Evolutionary conservation across 2,329 filamentous ascomycete species (phyloP), one percentile per base, ranked within the genome.

Genomic region (Acrodontium crateriforme): DNA sequence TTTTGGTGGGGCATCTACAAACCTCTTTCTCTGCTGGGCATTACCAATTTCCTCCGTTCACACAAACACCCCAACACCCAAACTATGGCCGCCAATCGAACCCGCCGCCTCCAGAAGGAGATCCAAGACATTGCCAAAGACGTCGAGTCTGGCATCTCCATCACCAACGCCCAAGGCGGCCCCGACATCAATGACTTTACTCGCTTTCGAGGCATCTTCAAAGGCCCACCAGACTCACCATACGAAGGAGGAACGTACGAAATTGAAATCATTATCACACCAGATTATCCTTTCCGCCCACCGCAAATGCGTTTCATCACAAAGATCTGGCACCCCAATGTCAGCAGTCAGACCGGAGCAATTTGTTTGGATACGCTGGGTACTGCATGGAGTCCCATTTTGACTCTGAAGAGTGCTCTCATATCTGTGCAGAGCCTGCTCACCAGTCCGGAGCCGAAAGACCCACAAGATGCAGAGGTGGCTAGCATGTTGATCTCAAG

Each of bases 351-450:
- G 83, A 52, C 48, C 2, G 89, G 89, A 31, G 87, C 85, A 15
- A 98, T 98, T 53, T 98, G 89, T 50, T 74, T 98, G 30, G 89
- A 98, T 52, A 95, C 85, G 0, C 69, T 98, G 10, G 77, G 79
- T 7, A 71, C 71, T 9, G 83, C 80, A 43, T 98, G 89, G 89
- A 93, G 87, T 5, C 89, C 89, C 0, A 85, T 98, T 14, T 70
- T 94, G 36, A 98, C 87, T 9, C 87, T 98, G 55, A 95, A 94
- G 60, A 91, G 83, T 12, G 83, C 87, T 19, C 71, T 98, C 24
- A 74, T 98, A 34, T 94, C 85, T 16, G 67, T 98, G 17, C 85
- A 93, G 54, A 87, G 85, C 41, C 73, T 98, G 11, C 79, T 98
- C 47, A 83, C 83, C 58, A 82, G 77, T 11, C 89, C 89, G 3